Evolutionary conservation across 805 yeast genomes (phyloP), one percentile per base, ranked within the genome.

Genomic region (Novakomyces olei): DNA sequence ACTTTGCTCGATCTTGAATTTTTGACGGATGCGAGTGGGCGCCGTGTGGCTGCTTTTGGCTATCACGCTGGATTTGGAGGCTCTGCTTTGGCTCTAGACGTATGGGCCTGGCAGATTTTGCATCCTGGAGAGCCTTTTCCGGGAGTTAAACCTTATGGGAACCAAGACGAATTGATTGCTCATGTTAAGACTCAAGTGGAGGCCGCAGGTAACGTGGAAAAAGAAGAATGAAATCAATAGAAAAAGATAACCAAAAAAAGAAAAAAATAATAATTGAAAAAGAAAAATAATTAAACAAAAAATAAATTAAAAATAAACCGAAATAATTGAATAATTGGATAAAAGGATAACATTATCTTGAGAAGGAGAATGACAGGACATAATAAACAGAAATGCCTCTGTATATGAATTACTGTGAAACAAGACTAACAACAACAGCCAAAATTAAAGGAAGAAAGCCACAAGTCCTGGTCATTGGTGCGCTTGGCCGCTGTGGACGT

Each of bases 11-110:
- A 88, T 53, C 62, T 88, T 43, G 99, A 88, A 59, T 88, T 88
- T 50, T 62, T 88, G 52, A 91, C 78, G 54, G 80, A 88, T 52
- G 94, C 76, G 45, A 72, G 69, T 48, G 96, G 96, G 23, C 77
- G 98, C 63, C 77, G 99, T 58, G 99, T 88, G 19, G 99, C 99
- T 29, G 98, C 98, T 5, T 88, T 88, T 51, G 99, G 99, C n/a
- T 88, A 69, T 63, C 85, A 85, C 54, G 98, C 99, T 29, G 99
- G 99, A n/a, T 88, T 88, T 53, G 98, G 96, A 5, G 99, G 99
- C 48, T 98, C 99, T 23, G 99, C 98, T 22, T 58, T 88, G 35
- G 98, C 98, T 47, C 63, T 85, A 33, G 69, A 69, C 53, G 92
- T 81, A 55, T 88, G 96, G 94, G 76, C 92, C 32, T 74, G 76